These are phyloP conservation scores for Plasmodium falciparum DNA, from an alignment of 169 alveolate genomes.

Conservation along the genomic window DNA sequence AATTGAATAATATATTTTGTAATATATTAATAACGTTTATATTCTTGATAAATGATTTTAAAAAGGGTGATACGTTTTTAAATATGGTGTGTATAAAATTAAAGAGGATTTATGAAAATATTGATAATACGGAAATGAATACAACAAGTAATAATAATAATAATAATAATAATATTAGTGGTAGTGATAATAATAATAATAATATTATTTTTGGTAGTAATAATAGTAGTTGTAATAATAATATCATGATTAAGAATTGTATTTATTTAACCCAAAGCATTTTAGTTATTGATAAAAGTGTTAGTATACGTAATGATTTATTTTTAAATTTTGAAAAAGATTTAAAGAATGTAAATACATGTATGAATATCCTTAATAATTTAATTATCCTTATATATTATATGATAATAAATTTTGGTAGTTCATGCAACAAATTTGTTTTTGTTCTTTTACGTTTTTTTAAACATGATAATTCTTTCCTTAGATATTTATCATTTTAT, in stretches of 20 bases:
- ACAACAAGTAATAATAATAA: no score
- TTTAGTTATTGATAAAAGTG: conserved; percentile 34
- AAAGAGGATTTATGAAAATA: conserved; percentile 9
- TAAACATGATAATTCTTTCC: conserved; percentile 55
- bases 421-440: conserved; percentile 69
- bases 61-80: conserved; percentile 31
- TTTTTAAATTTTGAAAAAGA: conserved; percentile 41
- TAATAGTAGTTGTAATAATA: background rate
- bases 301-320: conserved; percentile 15
- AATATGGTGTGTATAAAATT: conserved; percentile 21
- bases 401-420: conserved; percentile 65
- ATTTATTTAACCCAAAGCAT: conserved; percentile 40
- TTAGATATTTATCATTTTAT: conserved; percentile 70
- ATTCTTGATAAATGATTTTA: conserved; percentile 45
- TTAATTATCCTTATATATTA: conserved; percentile 39
- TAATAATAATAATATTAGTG: background rate
- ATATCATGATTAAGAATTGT: conserved; percentile 49
- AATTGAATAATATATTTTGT: conserved; percentile 31
- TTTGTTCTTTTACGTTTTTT: conserved; percentile 43
- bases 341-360: conserved; percentile 28
- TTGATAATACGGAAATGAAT: background rate
- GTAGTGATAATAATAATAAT: no score
- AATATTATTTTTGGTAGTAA: background rate
- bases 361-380: conserved; percentile 50
- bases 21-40: conserved; percentile 49